Conservation (phyloP, 495 filamentous ascomycete species). For the Cryomyces antarcticus region DNA sequence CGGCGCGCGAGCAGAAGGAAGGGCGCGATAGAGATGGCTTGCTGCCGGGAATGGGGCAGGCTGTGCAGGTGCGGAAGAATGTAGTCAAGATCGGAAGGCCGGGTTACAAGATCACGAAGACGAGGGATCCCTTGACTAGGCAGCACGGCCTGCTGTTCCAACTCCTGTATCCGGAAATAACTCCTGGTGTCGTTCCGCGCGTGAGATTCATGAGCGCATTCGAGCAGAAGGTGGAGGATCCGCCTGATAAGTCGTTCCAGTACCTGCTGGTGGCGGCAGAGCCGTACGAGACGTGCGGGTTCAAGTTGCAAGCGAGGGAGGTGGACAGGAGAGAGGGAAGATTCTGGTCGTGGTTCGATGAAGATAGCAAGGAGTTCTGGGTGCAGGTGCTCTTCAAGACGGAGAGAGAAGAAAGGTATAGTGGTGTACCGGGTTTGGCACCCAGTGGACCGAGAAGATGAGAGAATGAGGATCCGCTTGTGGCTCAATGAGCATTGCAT, state of each 20-base stretch:
- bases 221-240: constrained; percentile 88
- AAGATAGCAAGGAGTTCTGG: constrained; percentile 94
- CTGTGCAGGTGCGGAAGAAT: constrained; percentile 48
- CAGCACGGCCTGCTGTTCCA: constrained; percentile 88
- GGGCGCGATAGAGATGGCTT: constrained; percentile 44
- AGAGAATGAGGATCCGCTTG: background rate
- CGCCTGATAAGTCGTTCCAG: constrained; percentile 83
- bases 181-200: constrained; percentile 48
- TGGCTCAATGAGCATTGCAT: background rate
- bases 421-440: constrained; percentile 77
- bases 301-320: constrained; percentile 90
- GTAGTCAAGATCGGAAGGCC: constrained; percentile 94
- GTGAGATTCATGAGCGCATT: constrained; percentile 95
- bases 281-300: constrained; percentile 91
- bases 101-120: constrained; percentile 95
- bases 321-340: constrained; percentile 71
- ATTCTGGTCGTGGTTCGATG: constrained; percentile 91
- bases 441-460: constrained; percentile 21
- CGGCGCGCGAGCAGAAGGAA: constrained; percentile 82
- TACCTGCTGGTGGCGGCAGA: constrained; percentile 91
- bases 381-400: constrained; percentile 99
- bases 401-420: constrained; percentile 89
- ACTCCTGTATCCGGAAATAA: constrained; percentile 86
- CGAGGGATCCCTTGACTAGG: constrained; percentile 70
- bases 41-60: constrained; percentile 41